Percentiles rank a stretch among this genome's conserved stretches.
These are phyloP conservation scores for Aspergillus fumigatus DNA, from an alignment of 2,329 filamentous ascomycete genomes.

Conservation along the genomic window DNA sequence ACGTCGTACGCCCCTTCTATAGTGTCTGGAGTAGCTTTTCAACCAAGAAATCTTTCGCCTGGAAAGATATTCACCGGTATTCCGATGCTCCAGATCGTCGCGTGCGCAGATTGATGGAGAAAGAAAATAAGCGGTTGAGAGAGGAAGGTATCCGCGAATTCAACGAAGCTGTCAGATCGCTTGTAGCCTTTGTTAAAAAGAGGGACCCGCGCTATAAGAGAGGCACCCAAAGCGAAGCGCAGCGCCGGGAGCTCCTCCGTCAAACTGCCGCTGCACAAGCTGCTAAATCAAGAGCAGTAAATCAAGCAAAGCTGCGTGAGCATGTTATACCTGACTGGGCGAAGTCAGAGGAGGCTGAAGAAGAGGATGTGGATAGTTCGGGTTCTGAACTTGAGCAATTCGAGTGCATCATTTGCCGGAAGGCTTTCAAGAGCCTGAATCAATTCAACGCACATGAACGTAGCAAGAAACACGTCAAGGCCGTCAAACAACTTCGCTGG, in stretches of 20 bases:
- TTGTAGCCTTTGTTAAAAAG: slow-evolving; percentile 86
- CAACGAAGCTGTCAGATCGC: slow-evolving; percentile 82
- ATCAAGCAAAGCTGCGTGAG: slow-evolving; percentile 67
- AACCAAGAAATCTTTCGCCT: slow-evolving; percentile 80
- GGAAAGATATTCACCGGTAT: slow-evolving; percentile 80
- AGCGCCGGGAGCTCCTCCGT: slow-evolving; percentile 72
- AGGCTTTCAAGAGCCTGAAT: slow-evolving; percentile 80
- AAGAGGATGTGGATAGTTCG: slow-evolving; percentile 44
- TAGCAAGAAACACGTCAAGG: slow-evolving; percentile 93
- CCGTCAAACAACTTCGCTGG: slow-evolving; percentile 70
- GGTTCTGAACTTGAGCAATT: slow-evolving; percentile 52
- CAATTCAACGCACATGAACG: slow-evolving; percentile 89
- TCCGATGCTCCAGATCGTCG: slow-evolving; percentile 84
- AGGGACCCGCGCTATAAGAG: slow-evolving; percentile 80
- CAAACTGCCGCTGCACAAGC: slow-evolving; percentile 80
- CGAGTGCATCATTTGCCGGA: slow-evolving; percentile 61
- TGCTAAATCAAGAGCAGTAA: slow-evolving; percentile 72
- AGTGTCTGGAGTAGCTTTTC: slow-evolving; percentile 72
- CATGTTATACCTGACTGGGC: slow-evolving; percentile 71
- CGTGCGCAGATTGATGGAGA: slow-evolving; percentile 81
- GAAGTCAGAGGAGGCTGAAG: slow-evolving; percentile 52
- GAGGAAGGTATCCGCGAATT: slow-evolving; percentile 83
- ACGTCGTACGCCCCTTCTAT: slow-evolving; percentile 77
- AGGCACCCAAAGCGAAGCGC: slow-evolving; percentile 71
- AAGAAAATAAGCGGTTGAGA: slow-evolving; percentile 81